Evolutionary conservation across 2,329 filamentous ascomycete species (phyloP), one percentile per base, ranked within the genome.

Genomic region (Acrodontium crateriforme): DNA sequence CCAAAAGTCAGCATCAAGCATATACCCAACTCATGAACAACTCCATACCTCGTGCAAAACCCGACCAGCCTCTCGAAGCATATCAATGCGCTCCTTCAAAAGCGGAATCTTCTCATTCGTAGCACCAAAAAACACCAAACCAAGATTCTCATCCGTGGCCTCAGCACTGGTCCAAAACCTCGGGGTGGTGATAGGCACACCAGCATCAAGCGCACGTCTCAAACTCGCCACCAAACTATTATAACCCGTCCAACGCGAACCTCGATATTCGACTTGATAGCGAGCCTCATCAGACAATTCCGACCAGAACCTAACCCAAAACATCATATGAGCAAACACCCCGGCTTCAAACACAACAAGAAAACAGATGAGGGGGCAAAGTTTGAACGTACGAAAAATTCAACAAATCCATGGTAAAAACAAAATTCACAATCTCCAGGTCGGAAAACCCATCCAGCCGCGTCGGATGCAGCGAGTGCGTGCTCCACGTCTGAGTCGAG

Each of bases 331-430:
- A 14, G 13, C 16, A 11, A 11, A 3, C 13, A 11, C n/a, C 12
- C 3, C n/a, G 8, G 8, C 11, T 21, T 16, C 25, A n/a, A n/a
- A n/a, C 18, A 9, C 13, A 9, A 4, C 3, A 8, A 15, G 6
- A 20, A 15, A 23, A 27, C 8, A 13, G 20, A 10, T 5, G 16
- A 17, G 9, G 15, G 5, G 9, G 12, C 15, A 20, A 25, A 6
- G 12, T 23, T 4, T 23, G 15, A n/a, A 29, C 41, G 22, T 26
- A 47, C 33, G 45, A 91, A 50, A 95, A 98, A 52, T 98, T 98
- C 27, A 98, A 61, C 16, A 98, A 55, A 52, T 98, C 89, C 83
- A 98, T 92, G 12, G 81, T 83, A 52, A 98, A 95, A 45, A 98
- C 87, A 51, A 98, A 95, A 38, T 81, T 77, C 13, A 92, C 72